These are phyloP conservation scores for Ophiostoma piceae DNA, from an alignment of 2,329 filamentous ascomycete species.

Conservation along the genomic window DNA sequence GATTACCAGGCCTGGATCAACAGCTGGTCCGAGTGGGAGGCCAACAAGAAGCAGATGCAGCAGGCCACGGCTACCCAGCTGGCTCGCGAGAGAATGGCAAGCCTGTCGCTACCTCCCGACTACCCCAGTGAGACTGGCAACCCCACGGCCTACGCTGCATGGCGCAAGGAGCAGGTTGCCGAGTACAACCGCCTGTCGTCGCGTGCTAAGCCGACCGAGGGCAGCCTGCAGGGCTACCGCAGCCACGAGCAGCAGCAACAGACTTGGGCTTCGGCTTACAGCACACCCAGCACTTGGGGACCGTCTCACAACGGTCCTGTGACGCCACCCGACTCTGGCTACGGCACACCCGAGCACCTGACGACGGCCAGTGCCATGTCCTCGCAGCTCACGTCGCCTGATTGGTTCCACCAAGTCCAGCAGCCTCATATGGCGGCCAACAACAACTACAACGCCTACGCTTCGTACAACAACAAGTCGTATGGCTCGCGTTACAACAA, in stretches of 20 bases:
- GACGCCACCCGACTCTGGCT: conserved; percentile 57
- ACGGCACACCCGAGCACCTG: conserved; percentile 54
- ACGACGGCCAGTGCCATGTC: conserved; percentile 9
- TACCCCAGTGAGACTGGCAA: conserved; percentile 32
- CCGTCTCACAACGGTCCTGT: conserved; percentile 37
- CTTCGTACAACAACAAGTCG: background rate
- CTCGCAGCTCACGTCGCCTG: conserved; percentile 10
- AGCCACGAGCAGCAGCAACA: conserved; percentile 37
- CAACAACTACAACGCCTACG: background rate
- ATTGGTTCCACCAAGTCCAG: background rate
- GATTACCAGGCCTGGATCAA: conserved; percentile 61
- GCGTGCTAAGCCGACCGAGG: conserved; percentile 36
- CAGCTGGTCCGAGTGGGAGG: conserved; percentile 55
- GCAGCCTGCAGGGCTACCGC: conserved; percentile 34
- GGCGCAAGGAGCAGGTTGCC: conserved; percentile 51
- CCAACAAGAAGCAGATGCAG: conserved; percentile 46
- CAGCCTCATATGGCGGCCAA: background rate
- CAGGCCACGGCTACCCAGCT: conserved; percentile 36
- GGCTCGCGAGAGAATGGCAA: conserved; percentile 46
- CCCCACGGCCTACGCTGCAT: conserved; percentile 37
- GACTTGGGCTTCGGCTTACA: background rate
- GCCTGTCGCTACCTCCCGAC: conserved; percentile 46
- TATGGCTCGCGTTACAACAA: background rate
- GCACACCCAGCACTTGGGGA: background rate
- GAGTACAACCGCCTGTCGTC: conserved; percentile 44